phyloP scores from a whole-genome alignment of 495 filamentous ascomycete species.

The Penicillium dipodomyicola region DNA sequence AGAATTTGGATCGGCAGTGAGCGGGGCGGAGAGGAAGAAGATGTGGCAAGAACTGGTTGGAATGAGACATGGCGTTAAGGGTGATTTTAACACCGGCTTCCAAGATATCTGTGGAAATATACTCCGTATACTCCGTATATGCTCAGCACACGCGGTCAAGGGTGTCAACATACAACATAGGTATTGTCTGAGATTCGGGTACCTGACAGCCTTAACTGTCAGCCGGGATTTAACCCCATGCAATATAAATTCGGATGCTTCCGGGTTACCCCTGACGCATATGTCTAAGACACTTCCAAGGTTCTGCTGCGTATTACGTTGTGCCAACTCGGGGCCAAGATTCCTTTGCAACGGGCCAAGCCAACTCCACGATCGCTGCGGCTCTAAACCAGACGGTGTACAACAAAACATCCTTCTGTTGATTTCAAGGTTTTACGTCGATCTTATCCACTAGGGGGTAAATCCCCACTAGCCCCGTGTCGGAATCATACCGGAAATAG shows the following conservation, averaged over 20 bases:
- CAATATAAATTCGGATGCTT: background rate
- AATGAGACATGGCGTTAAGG: background rate
- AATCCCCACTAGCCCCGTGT: constrained; percentile 2
- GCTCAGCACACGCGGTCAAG: too few relatives aligned
- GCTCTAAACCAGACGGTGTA: constrained; percentile 9
- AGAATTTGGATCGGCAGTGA: background rate
- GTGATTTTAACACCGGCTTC: too few relatives aligned
- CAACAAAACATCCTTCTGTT: constrained; percentile 8
- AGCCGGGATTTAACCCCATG: too few relatives aligned
- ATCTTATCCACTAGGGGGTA: constrained; percentile 9
- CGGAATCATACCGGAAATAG: background rate
- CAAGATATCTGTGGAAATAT: too few relatives aligned
- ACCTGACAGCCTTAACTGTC: background rate
- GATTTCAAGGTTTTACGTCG: background rate
- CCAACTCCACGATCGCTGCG: constrained; percentile 19
- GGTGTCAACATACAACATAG: too few relatives aligned
- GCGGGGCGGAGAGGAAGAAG: background rate
- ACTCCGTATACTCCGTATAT: too few relatives aligned
- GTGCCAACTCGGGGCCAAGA: background rate
- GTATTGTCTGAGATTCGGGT: background rate
- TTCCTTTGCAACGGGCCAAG: background rate
- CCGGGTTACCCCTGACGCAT: background rate
- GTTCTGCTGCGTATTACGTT: background rate
- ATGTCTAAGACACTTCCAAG: constrained; percentile 8
- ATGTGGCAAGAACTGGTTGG: too few relatives aligned